phyloP scores from a whole-genome alignment of 169 alveolate species.

The Eimeria maxima region DNA sequence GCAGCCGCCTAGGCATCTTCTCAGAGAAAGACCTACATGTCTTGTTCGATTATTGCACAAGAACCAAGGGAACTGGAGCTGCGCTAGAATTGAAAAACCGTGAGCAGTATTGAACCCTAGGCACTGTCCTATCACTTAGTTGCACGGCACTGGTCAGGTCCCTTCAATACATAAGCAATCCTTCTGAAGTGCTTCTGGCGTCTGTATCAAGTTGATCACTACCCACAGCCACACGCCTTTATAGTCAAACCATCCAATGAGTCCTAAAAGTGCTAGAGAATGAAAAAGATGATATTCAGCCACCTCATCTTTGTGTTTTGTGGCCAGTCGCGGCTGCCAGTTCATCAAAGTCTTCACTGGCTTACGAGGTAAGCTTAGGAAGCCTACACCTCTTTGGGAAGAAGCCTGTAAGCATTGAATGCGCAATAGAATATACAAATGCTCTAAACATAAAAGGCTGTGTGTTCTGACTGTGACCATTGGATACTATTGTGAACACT shows the following conservation, averaged over 20 bases:
- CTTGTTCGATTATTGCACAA: constrained; percentile 19
- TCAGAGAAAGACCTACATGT: constrained; percentile 20
- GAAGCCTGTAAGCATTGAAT: neutral
- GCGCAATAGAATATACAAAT: too few species aligned
- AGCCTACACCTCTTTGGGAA: too few species aligned
- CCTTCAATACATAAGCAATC: neutral
- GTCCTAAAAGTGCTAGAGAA: neutral
- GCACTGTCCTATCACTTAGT: neutral
- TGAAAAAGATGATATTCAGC: neutral
- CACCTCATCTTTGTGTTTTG: too few species aligned
- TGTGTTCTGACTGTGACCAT: too few species aligned
- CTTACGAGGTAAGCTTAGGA: neutral
- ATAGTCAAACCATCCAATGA: neutral
- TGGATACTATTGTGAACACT: too few species aligned
- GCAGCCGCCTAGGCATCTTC: constrained; percentile 46
- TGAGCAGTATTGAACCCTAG: neutral
- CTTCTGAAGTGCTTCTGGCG: neutral
- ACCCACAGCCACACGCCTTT: neutral
- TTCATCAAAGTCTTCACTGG: neutral
- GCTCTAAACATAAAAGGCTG: neutral
- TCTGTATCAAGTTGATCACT: neutral
- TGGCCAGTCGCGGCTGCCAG: neutral
- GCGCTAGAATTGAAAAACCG: neutral
- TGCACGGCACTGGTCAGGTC: neutral
- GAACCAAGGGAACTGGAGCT: neutral